phyloP scores from a whole-genome alignment of 345 rosid species.

The Schrenkiella parvula region DNA sequence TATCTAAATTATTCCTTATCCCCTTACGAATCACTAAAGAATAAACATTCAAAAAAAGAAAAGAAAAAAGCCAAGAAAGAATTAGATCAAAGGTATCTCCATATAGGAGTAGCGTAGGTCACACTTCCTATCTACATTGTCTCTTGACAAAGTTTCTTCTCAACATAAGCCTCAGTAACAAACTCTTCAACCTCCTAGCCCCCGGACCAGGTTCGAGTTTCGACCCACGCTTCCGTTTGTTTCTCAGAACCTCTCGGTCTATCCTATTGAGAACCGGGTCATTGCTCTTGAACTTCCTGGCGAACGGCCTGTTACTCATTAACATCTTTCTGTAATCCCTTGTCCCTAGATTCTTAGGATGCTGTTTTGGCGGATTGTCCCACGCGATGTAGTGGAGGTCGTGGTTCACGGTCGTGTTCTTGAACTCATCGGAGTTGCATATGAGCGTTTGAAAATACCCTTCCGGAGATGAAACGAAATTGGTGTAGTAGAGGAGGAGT shows the following conservation, averaged over 20 bases:
- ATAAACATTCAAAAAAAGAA: not conserved
- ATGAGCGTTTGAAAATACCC: slow-evolving; percentile 88
- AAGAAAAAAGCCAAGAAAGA: slow-evolving; percentile 1
- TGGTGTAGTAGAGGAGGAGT: slow-evolving; percentile 83
- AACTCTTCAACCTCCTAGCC: slow-evolving; percentile 56
- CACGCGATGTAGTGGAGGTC: slow-evolving; percentile 86
- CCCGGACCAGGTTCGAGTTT: slow-evolving; percentile 53
- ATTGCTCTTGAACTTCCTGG: slow-evolving; percentile 75
- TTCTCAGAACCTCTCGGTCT: slow-evolving; percentile 67
- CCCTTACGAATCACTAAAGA: not conserved
- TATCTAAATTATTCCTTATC: not conserved
- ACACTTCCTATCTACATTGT: slow-evolving; percentile 54
- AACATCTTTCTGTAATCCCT: slow-evolving; percentile 70
- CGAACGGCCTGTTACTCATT: slow-evolving; percentile 73
- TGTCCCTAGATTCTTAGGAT: slow-evolving; percentile 57
- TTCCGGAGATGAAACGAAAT: slow-evolving; percentile 85
- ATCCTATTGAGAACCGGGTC: slow-evolving; percentile 67
- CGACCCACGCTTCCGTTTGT: slow-evolving; percentile 36
- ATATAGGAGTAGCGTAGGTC: not conserved
- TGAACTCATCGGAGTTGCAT: slow-evolving; percentile 80
- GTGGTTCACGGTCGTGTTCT: slow-evolving; percentile 77
- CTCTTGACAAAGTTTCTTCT: slow-evolving; percentile 47
- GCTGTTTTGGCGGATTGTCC: slow-evolving; percentile 98
- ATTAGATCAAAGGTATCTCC: slow-evolving; percentile 11
- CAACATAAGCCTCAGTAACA: slow-evolving; percentile 50